Conservation (phyloP, 139 green algal genomes). For the Chlamydomonas incerta region DNA sequence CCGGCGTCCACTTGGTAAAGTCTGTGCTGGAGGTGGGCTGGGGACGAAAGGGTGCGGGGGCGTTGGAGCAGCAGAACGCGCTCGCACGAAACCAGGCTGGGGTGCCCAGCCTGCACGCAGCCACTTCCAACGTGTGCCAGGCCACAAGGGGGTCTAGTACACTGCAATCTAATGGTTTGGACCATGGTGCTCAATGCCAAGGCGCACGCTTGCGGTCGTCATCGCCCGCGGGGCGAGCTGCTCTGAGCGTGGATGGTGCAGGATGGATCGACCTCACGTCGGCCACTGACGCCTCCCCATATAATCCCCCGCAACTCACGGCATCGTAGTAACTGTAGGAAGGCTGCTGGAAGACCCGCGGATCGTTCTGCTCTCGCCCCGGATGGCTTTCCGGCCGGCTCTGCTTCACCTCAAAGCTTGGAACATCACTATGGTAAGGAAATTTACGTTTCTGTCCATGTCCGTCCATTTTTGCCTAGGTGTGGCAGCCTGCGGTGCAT, state of each 20-base stretch:
- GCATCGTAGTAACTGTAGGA: not conserved
- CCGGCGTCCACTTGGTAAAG: constrained; percentile 72
- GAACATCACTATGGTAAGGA: constrained; percentile 38
- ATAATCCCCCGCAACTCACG: not conserved
- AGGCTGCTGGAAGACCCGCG: constrained; percentile 67
- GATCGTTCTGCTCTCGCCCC: constrained; percentile 49
- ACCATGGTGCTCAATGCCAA: no score
- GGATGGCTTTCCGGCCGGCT: constrained; percentile 33
- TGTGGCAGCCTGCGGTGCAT: not conserved
- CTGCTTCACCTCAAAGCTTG: constrained; percentile 22
- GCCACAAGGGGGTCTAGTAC: not conserved
- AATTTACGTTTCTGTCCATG: constrained; percentile 44
- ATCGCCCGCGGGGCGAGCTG: no score
- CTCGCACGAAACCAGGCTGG: no score
- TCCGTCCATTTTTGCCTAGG: not conserved
- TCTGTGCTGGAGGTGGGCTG: constrained; percentile 57
- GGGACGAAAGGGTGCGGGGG: no score
- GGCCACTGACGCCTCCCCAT: no score
- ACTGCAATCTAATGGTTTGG: no score
- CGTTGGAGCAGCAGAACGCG: no score
- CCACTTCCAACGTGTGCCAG: no score
- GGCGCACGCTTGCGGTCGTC: no score
- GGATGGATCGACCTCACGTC: no score
- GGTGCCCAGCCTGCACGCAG: no score
- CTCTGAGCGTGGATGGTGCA: no score